phyloP scores from a whole-genome alignment of 495 filamentous ascomycete species.

The Alectoria sarmentosa region DNA sequence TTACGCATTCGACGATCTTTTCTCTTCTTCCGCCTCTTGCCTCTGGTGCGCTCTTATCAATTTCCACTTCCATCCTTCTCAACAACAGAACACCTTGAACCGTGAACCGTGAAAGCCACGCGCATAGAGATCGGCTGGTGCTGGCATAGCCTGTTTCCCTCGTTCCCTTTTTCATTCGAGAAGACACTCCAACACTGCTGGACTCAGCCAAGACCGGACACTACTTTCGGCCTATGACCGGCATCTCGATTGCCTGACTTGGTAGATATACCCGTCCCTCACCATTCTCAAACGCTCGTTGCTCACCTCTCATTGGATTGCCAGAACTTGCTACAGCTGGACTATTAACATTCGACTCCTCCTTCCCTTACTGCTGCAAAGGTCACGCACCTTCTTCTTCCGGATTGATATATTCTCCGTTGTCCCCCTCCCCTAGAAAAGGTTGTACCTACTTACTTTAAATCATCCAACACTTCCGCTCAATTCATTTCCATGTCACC shows the following conservation, averaged over 20 bases:
- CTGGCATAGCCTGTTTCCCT: conserved; percentile 17
- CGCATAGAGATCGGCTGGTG: conserved; percentile 17
- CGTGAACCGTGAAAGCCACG: conserved; percentile 14
- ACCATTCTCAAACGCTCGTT: conserved; percentile 4
- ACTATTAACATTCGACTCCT: conserved; percentile 9
- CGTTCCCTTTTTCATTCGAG: conserved; percentile 13
- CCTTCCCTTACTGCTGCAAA: conserved; percentile 2
- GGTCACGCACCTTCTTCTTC: conserved; percentile 1
- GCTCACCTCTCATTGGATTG: conserved; percentile 11
- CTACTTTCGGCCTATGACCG: conserved; percentile 11
- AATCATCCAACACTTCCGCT: conserved; percentile 5
- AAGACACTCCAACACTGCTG: background rate
- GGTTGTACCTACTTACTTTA: conserved; percentile 13
- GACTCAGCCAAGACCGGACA: background rate
- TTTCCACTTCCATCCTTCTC: background rate
- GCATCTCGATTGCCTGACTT: conserved; percentile 10
- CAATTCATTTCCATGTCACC: conserved; percentile 9
- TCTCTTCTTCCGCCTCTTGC: background rate
- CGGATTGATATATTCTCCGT: conserved; percentile 5
- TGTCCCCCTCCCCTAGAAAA: conserved; percentile 10
- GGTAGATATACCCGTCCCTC: conserved; percentile 14
- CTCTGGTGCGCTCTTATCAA: background rate
- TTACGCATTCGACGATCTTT: conserved; percentile 7
- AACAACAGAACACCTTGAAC: no score
- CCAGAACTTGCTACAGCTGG: conserved; percentile 11